These are phyloP conservation scores for Ustilago esculenta DNA, from an alignment of 1,284 basidiomycete genomes.

Conservation along the genomic window DNA sequence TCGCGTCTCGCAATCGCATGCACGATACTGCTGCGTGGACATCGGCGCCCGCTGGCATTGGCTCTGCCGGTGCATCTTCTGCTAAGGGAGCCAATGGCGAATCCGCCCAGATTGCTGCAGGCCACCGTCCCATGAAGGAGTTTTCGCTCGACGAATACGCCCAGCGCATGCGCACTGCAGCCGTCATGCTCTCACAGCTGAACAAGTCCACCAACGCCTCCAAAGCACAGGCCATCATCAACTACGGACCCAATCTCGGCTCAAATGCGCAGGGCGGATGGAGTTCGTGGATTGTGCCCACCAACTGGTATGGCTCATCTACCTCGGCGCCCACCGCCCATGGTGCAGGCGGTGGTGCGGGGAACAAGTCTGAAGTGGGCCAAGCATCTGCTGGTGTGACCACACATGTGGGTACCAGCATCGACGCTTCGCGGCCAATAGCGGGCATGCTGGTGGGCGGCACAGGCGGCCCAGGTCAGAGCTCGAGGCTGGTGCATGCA, in stretches of 20 bases:
- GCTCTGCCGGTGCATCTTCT: neutral
- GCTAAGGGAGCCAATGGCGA: slow-evolving; percentile 3
- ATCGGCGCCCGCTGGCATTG: slow-evolving; percentile 11
- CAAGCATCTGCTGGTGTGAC: slow-evolving; percentile 55
- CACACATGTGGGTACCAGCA: slow-evolving; percentile 37
- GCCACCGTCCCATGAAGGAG: slow-evolving; percentile 41
- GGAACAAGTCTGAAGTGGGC: slow-evolving; percentile 48
- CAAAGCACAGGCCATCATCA: slow-evolving; percentile 55
- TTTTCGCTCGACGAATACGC: slow-evolving; percentile 87
- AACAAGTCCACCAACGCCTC: slow-evolving; percentile 70
- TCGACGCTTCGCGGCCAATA: slow-evolving; percentile 17
- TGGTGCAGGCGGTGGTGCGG: slow-evolving; percentile 29
- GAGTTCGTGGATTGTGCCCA: slow-evolving; percentile 62
- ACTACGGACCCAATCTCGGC: slow-evolving; percentile 45
- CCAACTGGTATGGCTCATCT: slow-evolving; percentile 50
- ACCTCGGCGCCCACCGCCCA: slow-evolving; percentile 6
- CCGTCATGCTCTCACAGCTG: slow-evolving; percentile 96
- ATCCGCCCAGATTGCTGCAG: slow-evolving; percentile 14
- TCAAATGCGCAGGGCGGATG: slow-evolving; percentile 58
- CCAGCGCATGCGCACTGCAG: slow-evolving; percentile 95
- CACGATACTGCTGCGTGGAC: slow-evolving; percentile 63
- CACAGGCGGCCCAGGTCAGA: slow-evolving; percentile 21
- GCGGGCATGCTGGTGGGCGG: slow-evolving; percentile 27
- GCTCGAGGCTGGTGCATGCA: slow-evolving; percentile 49
- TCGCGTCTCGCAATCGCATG: slow-evolving; percentile 54